Conservation (phyloP, 2,329 filamentous ascomycete genomes). For the Claviceps humidiphila region DNA sequence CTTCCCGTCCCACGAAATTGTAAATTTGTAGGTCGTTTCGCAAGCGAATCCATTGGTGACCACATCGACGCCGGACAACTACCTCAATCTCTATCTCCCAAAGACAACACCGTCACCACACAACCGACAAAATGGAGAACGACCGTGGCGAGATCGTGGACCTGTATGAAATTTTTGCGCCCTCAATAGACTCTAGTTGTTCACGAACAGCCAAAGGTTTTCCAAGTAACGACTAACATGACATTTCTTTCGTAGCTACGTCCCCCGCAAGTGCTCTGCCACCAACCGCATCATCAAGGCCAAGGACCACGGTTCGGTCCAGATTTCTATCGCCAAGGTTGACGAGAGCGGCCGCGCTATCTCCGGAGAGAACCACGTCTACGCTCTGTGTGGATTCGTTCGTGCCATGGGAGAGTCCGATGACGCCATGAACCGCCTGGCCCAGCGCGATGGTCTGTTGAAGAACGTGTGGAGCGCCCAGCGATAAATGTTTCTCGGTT, state of each 20-base stretch:
- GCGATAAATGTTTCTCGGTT: slow-evolving; percentile 33
- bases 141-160: slow-evolving; percentile 99
- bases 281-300: slow-evolving; percentile 99
- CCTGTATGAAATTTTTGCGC: slow-evolving; percentile 54
- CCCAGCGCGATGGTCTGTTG: slow-evolving; percentile 90
- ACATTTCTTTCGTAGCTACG: slow-evolving; percentile 50
- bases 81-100: slow-evolving; percentile 10
- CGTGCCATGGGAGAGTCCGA: slow-evolving; percentile 96
- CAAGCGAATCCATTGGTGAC: slow-evolving; percentile 17
- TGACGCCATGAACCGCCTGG: slow-evolving; percentile 87
- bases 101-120: slow-evolving; percentile 15
- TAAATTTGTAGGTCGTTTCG: slow-evolving; percentile 20
- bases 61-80: slow-evolving; percentile 17
- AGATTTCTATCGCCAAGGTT: slow-evolving; percentile 95
- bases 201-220: background rate
- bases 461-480: slow-evolving; percentile 90
- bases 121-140: slow-evolving; percentile 84
- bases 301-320: slow-evolving; percentile 98
- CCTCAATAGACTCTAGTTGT: background rate
- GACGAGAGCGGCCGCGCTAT: slow-evolving; percentile 93
- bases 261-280: slow-evolving; percentile 96
- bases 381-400: slow-evolving; percentile 95
- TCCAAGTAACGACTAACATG: slow-evolving; percentile 11
- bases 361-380: slow-evolving; percentile 94
- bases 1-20: slow-evolving; percentile 25